phyloP scores from a whole-genome alignment of 1,139 yeast species.

The Candida sanyaensis region DNA sequence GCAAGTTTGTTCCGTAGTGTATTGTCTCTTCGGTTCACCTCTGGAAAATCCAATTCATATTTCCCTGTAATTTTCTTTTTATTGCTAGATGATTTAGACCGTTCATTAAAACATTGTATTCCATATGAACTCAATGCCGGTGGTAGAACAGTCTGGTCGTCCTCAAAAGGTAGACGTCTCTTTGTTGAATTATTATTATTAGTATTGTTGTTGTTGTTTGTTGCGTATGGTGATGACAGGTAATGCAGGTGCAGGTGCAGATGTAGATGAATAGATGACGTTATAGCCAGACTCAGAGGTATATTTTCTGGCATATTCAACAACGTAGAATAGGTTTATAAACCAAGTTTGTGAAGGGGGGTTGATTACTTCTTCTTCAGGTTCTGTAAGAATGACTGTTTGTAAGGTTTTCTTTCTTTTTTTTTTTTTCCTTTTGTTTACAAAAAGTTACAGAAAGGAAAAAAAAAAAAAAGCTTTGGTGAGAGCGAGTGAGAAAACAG shows the following conservation, averaged over 20 bases:
- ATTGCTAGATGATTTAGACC: constrained; percentile 15
- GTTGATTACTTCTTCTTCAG: neutral
- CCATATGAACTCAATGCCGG: constrained; percentile 66
- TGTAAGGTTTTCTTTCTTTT: neutral
- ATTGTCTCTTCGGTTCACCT: constrained; percentile 13
- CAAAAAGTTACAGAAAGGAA: neutral
- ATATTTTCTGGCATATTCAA: neutral
- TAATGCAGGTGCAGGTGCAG: constrained; percentile 1
- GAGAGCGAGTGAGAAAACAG: neutral
- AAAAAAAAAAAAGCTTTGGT: neutral
- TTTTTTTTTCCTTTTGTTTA: constrained; percentile 1
- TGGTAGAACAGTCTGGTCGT: constrained; percentile 59
- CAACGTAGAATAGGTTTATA: neutral
- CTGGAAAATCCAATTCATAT: constrained; percentile 15
- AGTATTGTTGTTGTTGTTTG: neutral
- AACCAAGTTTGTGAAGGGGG: neutral
- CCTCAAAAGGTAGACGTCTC: constrained; percentile 27
- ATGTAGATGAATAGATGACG: neutral
- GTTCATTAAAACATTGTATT: constrained; percentile 36
- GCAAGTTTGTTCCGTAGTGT: constrained; percentile 31
- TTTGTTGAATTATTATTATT: constrained; percentile 10
- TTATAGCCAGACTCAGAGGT: neutral
- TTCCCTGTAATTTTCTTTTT: constrained; percentile 9
- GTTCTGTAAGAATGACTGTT: neutral
- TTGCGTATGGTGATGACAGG: constrained; percentile 1